Base-by-base conservation (phyloP, 768 basidiomycete species). In the Trametes cingulata region DNA sequence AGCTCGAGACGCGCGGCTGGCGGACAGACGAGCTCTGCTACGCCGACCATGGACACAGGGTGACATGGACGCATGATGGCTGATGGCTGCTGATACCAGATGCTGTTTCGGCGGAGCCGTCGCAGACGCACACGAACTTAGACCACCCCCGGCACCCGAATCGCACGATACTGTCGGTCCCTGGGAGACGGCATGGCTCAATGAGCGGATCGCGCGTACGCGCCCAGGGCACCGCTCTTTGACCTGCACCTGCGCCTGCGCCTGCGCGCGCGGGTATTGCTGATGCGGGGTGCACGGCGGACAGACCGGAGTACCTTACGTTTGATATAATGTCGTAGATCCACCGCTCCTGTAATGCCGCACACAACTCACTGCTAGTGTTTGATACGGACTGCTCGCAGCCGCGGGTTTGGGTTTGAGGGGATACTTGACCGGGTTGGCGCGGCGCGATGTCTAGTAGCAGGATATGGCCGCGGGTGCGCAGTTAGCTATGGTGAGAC, bases 11-110 rank as follows among this genome's bases (percentile, higher is more conserved):
- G 24, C 62, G 58, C 19, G 67, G 62, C 9, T 71, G 70, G 70
- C 58, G 65, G 29, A 69, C 66, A 25, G 67, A 71, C 56, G 70
- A 71, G 50, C 60, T 71, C 25, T 63, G 63, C 25, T 69, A 67
- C 42, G 67, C 70, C 2, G 70, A 71, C 43, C 67, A 58, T 43
- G 70, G 70, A 4, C 62, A 68, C 17, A 46, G 70, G 22, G 65
- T 71, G 40, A 56, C 60, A 25, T 69, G 68, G 68, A 60, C 64
- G 14, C 55, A 49, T 27, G 46, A 24, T 17, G 47, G 33, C 25
- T 57, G 27, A 50, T 27, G 56, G 37, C 19, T n/a, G 35, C 35
- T 48, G 27, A 33, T 33, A 10, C 29, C 10, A 33, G 29, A 33
- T 27, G 33, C 29, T 6, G 48, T 5, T 20, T 35, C 24, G 33